Evolutionary conservation across 1,139 yeast genomes (phyloP).

Genomic region (Suhomyces guaymorum): DNA sequence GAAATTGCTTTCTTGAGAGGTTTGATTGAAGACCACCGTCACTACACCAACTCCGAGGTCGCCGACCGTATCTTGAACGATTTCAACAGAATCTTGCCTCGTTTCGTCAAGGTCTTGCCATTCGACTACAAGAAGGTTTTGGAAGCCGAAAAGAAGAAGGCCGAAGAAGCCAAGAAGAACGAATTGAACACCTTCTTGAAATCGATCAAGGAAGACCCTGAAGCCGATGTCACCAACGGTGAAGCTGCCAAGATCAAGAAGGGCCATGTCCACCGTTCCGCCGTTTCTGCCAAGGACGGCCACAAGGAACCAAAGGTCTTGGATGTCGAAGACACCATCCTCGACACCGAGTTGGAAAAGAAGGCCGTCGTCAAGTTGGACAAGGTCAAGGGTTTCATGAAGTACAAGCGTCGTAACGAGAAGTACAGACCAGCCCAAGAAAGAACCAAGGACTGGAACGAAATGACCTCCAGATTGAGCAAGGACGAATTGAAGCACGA

Average conservation of each 20-base stretch:
- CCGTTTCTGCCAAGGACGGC: conserved; percentile 39
- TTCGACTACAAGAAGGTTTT: conserved; percentile 87
- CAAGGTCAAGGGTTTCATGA: conserved; percentile 88
- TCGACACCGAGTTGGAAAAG: conserved; percentile 65
- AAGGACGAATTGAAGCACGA: conserved; percentile 86
- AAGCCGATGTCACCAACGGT: conserved; percentile 85
- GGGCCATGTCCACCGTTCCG: conserved; percentile 44
- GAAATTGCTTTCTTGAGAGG: conserved; percentile 96
- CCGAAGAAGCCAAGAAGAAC: conserved; percentile 66
- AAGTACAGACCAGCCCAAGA: conserved; percentile 75
- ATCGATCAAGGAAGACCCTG: conserved; percentile 75
- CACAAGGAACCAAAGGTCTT: conserved; percentile 75
- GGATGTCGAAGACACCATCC: conserved; percentile 87
- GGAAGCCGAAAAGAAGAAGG: conserved; percentile 71
- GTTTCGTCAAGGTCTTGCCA: conserved; percentile 93
- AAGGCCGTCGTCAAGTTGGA: conserved; percentile 69
- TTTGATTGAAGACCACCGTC: conserved; percentile 91
- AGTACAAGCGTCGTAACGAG: conserved; percentile 87
- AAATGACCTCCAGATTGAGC: conserved; percentile 76
- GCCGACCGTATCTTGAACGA: conserved; percentile 81
- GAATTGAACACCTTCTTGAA: conserved; percentile 60
- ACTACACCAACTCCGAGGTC: conserved; percentile 88
- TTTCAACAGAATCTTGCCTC: conserved; percentile 84
- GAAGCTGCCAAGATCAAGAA: conserved; percentile 60
- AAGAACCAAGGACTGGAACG: conserved; percentile 91